Conservation (phyloP, 2,329 filamentous ascomycete species). For the Periconia digitata region DNA sequence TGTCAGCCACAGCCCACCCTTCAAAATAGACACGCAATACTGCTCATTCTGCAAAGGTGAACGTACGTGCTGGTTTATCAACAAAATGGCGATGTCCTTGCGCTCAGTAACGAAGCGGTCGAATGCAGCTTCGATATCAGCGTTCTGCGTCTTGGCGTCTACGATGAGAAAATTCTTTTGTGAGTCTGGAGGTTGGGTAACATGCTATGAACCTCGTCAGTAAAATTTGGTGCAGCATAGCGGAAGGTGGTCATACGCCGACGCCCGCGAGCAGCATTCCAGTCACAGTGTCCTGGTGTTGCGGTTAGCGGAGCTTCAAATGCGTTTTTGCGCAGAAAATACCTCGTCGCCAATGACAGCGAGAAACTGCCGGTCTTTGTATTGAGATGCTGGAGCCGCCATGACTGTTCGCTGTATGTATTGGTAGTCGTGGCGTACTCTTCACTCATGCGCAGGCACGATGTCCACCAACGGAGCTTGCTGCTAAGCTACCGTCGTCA, state of each 20-base stretch:
- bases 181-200: slow-evolving; percentile 81
- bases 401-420: slow-evolving; percentile 43
- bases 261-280: slow-evolving; percentile 93
- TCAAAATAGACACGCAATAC: not conserved
- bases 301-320: slow-evolving; percentile 13
- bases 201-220: slow-evolving; percentile 64
- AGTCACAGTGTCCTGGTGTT: slow-evolving; percentile 82
- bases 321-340: slow-evolving; percentile 7
- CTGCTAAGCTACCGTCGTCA: slow-evolving; percentile 26
- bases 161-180: slow-evolving; percentile 99
- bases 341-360: slow-evolving; percentile 98
- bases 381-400: slow-evolving; percentile 61
- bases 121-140: slow-evolving; percentile 86
- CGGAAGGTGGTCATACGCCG: slow-evolving; percentile 63
- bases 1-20: slow-evolving; percentile 8
- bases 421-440: slow-evolving; percentile 6
- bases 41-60: no score
- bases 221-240: not conserved
- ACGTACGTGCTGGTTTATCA: slow-evolving; percentile 95
- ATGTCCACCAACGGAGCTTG: slow-evolving; percentile 18
- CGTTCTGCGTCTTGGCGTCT: slow-evolving; percentile 86
- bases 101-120: slow-evolving; percentile 83
- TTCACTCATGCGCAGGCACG: no score
- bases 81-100: slow-evolving; percentile 93
- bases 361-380: slow-evolving; percentile 87